phyloP scores from a whole-genome alignment of 768 basidiomycete species.

The Phlebiopsis gigantea region DNA sequence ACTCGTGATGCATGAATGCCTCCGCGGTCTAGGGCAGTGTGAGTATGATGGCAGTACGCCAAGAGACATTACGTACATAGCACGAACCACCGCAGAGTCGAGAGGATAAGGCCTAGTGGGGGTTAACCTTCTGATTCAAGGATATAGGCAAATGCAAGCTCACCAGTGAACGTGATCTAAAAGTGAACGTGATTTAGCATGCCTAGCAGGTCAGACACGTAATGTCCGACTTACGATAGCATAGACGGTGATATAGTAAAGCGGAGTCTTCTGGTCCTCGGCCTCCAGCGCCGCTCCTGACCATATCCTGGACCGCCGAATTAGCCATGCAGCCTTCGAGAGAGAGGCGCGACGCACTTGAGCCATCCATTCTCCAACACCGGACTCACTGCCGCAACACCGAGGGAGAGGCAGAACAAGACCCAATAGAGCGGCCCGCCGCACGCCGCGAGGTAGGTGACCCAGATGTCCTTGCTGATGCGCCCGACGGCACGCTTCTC shows the following conservation, averaged over 20 bases:
- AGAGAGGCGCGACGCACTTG: conserved; percentile 19
- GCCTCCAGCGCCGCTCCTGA: conserved; percentile 27
- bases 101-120: conserved; percentile 42
- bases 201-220: neutral
- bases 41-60: conserved; percentile 7
- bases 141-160: conserved; percentile 6
- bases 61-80: conserved; percentile 50
- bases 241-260: conserved; percentile 69
- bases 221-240: conserved; percentile 44
- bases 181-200: neutral
- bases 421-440: conserved; percentile 36
- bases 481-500: conserved; percentile 46
- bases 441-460: conserved; percentile 35
- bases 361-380: conserved; percentile 46
- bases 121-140: conserved; percentile 6
- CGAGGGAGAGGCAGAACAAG: conserved; percentile 29
- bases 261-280: conserved; percentile 22
- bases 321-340: neutral
- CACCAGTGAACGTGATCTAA: neutral
- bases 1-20: conserved; percentile 80
- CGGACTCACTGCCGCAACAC: conserved; percentile 36
- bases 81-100: conserved; percentile 62
- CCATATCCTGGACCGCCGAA: conserved; percentile 29
- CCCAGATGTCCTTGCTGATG: conserved; percentile 42
- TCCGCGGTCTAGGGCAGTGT: conserved; percentile 29